Conservation (phyloP, 164 flowering plant genomes). For the Vitis cinerea region DNA sequence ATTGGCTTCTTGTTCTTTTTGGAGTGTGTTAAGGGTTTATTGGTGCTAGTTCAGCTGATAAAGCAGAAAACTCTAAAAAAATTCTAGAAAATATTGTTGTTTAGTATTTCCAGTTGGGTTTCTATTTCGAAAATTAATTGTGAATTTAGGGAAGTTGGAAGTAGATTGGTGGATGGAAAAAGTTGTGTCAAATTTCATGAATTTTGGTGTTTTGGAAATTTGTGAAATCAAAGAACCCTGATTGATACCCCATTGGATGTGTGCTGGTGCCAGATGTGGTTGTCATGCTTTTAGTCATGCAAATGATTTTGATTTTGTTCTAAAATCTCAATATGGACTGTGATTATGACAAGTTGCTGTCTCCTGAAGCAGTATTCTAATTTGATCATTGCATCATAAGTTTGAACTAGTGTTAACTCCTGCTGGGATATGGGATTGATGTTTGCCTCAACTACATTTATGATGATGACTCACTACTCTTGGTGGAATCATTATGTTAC, state of each 20-base stretch:
- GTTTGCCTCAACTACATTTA: not conserved
- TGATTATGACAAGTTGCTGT: not conserved
- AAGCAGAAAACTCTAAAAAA: not conserved
- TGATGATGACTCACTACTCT: not conserved
- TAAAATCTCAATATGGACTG: not conserved
- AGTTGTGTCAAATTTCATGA: too few species aligned
- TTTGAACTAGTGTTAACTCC: not conserved
- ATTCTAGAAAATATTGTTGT: not conserved
- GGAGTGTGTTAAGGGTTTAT: too few species aligned
- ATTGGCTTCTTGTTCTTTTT: too few species aligned
- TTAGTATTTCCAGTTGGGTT: not conserved
- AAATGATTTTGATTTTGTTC: not conserved
- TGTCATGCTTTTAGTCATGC: not conserved
- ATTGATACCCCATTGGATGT: not conserved
- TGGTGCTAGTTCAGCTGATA: too few species aligned
- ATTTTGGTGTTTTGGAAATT: too few species aligned
- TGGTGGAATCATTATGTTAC: not conserved
- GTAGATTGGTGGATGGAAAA: too few species aligned
- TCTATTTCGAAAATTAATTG: too few species aligned
- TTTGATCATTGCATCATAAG: not conserved
- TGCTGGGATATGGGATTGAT: not conserved
- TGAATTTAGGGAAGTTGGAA: too few species aligned
- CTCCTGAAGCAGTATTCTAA: not conserved
- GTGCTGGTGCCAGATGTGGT: not conserved
- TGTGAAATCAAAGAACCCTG: too few species aligned